These are phyloP conservation scores for Salix suchowensis DNA, from an alignment of 345 rosid species.

Conservation along the genomic window DNA sequence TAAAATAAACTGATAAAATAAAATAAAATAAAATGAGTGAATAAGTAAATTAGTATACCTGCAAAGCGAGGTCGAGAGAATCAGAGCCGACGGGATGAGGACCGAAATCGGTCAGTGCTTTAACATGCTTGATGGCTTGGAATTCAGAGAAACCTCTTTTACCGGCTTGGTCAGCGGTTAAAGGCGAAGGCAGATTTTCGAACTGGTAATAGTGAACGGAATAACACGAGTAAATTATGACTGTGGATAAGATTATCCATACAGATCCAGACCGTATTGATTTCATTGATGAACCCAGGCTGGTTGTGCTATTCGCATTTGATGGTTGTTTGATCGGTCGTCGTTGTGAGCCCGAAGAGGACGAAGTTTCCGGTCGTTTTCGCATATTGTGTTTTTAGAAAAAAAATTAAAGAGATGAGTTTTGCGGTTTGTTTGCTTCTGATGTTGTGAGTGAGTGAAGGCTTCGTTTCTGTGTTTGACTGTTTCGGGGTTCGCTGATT, in stretches of 20 bases:
- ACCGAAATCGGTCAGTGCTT: slow-evolving; percentile 70
- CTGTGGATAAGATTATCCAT: neutral
- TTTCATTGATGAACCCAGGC: neutral
- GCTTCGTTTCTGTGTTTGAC: too few species aligned
- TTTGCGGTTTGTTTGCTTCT: too few species aligned
- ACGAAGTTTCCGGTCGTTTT: neutral
- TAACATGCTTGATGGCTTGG: slow-evolving; percentile 70
- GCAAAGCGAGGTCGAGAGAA: slow-evolving; percentile 62
- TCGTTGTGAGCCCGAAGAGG: neutral
- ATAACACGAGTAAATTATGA: slow-evolving; percentile 55
- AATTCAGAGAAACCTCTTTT: slow-evolving; percentile 89
- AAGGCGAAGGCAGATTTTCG: slow-evolving; percentile 60
- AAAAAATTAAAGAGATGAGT: neutral
- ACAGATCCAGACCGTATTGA: neutral
- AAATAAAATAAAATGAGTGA: too few species aligned
- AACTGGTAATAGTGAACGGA: slow-evolving; percentile 57
- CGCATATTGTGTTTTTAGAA: slow-evolving; percentile 7
- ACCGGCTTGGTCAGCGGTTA: slow-evolving; percentile 74
- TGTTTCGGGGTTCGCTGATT: too few species aligned
- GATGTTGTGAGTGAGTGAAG: too few species aligned
- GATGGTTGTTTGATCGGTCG: neutral
- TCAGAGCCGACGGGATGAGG: slow-evolving; percentile 87
- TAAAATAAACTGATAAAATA: neutral
- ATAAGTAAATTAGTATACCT: slow-evolving; percentile 36
- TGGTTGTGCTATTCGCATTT: neutral